These are phyloP conservation scores for Aspergillus floridensis DNA, from an alignment of 2,329 filamentous ascomycete species.

Conservation along the genomic window DNA sequence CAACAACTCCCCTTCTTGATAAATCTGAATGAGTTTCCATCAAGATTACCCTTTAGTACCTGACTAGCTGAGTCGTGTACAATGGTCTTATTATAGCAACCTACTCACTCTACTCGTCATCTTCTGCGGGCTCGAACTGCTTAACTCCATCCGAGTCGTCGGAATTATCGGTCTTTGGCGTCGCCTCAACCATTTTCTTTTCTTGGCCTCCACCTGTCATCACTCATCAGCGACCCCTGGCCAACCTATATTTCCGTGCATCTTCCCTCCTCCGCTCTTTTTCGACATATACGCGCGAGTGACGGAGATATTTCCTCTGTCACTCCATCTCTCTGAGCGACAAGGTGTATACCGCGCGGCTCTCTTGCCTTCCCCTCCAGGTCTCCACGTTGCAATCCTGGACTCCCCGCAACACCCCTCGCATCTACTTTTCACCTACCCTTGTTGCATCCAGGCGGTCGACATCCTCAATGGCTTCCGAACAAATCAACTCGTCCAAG, in stretches of 20 bases:
- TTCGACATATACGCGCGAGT: conserved; percentile 16
- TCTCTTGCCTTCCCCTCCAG: conserved; percentile 22
- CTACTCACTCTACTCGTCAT: not conserved
- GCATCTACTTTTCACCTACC: conserved; percentile 14
- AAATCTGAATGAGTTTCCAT: not conserved
- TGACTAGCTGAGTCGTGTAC: not conserved
- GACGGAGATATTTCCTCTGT: conserved; percentile 25
- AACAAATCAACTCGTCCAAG: conserved; percentile 34
- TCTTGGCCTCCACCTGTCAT: conserved; percentile 7
- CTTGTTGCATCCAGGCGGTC: conserved; percentile 17
- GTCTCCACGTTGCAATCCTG: conserved; percentile 23
- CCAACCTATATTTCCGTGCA: conserved; percentile 1
- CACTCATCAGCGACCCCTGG: conserved; percentile 1
- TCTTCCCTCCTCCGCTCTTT: not conserved
- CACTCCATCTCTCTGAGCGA: conserved; percentile 13
- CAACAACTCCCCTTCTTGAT: not conserved
- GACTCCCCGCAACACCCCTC: conserved; percentile 20
- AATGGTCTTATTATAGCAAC: not conserved
- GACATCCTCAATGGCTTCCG: conserved; percentile 36
- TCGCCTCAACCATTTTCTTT: conserved; percentile 7
- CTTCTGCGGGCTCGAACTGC: conserved; percentile 16
- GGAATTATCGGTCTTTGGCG: conserved; percentile 26
- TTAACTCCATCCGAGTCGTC: conserved; percentile 14
- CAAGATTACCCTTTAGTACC: not conserved
- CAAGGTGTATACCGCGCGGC: conserved; percentile 31